A percentile compares a stretch with the other conserved stretches of the same genome.
Evolutionary conservation across 768 basidiomycete genomes (phyloP).

Genomic region (Chalciporus sphaerocephalus): DNA sequence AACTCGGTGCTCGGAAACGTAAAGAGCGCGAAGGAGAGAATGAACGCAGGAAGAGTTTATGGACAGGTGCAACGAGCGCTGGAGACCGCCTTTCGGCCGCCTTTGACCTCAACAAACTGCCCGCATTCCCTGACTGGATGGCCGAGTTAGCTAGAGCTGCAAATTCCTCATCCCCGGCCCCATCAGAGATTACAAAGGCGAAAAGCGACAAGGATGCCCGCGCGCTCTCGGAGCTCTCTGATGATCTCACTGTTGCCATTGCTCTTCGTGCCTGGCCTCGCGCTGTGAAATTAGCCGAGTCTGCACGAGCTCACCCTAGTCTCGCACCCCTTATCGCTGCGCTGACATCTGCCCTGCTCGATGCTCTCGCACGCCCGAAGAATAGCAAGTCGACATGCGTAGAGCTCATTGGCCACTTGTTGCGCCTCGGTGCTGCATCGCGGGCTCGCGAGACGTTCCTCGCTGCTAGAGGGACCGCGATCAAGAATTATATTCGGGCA

Average conservation of each 20-base stretch:
- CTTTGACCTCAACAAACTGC: slow-evolving; percentile 39
- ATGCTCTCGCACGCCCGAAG: slow-evolving; percentile 67
- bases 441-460: slow-evolving; percentile 83
- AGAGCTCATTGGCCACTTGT: slow-evolving; percentile 64
- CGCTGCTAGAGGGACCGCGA: slow-evolving; percentile 66
- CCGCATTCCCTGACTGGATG: slow-evolving; percentile 75
- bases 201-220: slow-evolving; percentile 76
- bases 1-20: slow-evolving; percentile 78
- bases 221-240: slow-evolving; percentile 90
- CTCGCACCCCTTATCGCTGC: slow-evolving; percentile 62
- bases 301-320: slow-evolving; percentile 67
- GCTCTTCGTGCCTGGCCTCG: slow-evolving; percentile 85
- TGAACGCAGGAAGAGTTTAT: slow-evolving; percentile 77
- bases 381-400: slow-evolving; percentile 77
- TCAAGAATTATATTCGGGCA: slow-evolving; percentile 73
- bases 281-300: slow-evolving; percentile 79
- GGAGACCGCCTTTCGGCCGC: slow-evolving; percentile 36
- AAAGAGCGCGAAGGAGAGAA: slow-evolving; percentile 94
- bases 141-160: slow-evolving; percentile 57
- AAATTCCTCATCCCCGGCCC: slow-evolving; percentile 31
- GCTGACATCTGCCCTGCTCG: slow-evolving; percentile 65
- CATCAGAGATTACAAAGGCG: slow-evolving; percentile 52
- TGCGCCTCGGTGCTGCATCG: slow-evolving; percentile 69
- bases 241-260: slow-evolving; percentile 87
- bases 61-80: slow-evolving; percentile 44